phyloP scores from a whole-genome alignment of 78 protist species.

The Dictyostelium firmibasis region DNA sequence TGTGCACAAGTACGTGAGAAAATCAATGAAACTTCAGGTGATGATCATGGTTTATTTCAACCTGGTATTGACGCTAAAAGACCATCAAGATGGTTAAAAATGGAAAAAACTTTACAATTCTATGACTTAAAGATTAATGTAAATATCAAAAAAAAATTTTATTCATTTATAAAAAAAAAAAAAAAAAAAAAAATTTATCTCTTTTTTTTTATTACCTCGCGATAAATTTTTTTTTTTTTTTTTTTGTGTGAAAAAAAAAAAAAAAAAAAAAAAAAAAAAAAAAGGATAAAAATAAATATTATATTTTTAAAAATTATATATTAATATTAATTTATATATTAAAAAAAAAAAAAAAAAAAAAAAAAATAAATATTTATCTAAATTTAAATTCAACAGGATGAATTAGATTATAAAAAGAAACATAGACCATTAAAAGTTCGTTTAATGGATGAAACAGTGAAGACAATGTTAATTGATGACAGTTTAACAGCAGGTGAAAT shows the following conservation, averaged over 20 bases:
- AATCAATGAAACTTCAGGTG: slow-evolving; percentile 74
- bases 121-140: slow-evolving; percentile 78
- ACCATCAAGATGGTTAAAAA: slow-evolving; percentile 84
- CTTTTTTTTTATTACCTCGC: background rate
- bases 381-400: slow-evolving; percentile 53
- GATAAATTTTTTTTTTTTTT: background rate
- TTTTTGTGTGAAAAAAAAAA: background rate
- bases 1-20: slow-evolving; percentile 79
- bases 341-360: too few relatives aligned
- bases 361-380: too few relatives aligned
- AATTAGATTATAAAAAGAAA: slow-evolving; percentile 86
- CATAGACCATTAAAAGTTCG: slow-evolving; percentile 84
- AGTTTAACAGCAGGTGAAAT: slow-evolving; percentile 76
- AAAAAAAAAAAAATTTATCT: background rate
- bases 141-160: background rate
- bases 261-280: background rate
- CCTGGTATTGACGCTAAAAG: slow-evolving; percentile 79
- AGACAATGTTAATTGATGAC: slow-evolving; percentile 87
- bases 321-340: background rate
- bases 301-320: background rate
- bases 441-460: slow-evolving; percentile 79
- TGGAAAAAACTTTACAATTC: slow-evolving; percentile 72
- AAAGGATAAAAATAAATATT: background rate
- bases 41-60: slow-evolving; percentile 84
- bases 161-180: too few relatives aligned